Conservation (phyloP, 176 grass and related monocot species). For the Juncus inflexus region DNA sequence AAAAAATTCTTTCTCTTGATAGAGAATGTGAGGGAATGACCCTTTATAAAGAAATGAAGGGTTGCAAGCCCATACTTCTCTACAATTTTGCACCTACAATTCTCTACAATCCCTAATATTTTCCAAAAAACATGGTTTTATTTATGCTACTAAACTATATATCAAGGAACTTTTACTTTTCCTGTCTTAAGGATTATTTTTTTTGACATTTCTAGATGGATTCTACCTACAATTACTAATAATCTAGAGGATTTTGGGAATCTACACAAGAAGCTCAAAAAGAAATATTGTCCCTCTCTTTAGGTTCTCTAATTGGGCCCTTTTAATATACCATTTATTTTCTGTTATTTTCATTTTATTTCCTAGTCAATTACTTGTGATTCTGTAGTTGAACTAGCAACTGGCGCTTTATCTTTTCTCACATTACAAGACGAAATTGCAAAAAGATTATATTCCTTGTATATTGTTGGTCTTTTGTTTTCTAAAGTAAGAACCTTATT, state of each 20-base stretch:
- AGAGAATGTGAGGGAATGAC: slow-evolving; percentile 20
- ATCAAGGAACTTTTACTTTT: background rate
- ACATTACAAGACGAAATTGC: slow-evolving; percentile 36
- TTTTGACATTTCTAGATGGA: too few relatives aligned
- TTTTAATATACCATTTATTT: slow-evolving; percentile 35
- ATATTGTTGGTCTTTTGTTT: slow-evolving; percentile 20
- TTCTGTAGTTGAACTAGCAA: slow-evolving; percentile 44
- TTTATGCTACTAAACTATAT: background rate
- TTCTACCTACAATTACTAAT: too few relatives aligned
- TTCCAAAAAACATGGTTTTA: too few relatives aligned
- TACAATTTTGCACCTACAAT: slow-evolving; percentile 28
- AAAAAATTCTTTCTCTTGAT: slow-evolving; percentile 5
- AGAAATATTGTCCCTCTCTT: slow-evolving; percentile 95
- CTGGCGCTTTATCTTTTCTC: slow-evolving; percentile 42
- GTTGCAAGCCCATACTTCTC: slow-evolving; percentile 41
- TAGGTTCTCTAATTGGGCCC: slow-evolving; percentile 20
- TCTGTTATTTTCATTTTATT: slow-evolving; percentile 38
- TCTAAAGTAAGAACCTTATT: slow-evolving; percentile 68
- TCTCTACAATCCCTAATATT: slow-evolving; percentile 4
- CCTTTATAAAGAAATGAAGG: slow-evolving; percentile 36
- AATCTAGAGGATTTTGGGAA: slow-evolving; percentile 45
- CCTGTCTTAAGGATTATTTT: slow-evolving; percentile 38
- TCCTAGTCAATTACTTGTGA: slow-evolving; percentile 21
- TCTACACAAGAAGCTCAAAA: slow-evolving; percentile 51
- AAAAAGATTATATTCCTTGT: slow-evolving; percentile 36